A percentile compares a stretch with the other conserved stretches of the same genome.
phyloP scores from a whole-genome alignment of 345 rosid species.

The Arabis hirsuta region DNA sequence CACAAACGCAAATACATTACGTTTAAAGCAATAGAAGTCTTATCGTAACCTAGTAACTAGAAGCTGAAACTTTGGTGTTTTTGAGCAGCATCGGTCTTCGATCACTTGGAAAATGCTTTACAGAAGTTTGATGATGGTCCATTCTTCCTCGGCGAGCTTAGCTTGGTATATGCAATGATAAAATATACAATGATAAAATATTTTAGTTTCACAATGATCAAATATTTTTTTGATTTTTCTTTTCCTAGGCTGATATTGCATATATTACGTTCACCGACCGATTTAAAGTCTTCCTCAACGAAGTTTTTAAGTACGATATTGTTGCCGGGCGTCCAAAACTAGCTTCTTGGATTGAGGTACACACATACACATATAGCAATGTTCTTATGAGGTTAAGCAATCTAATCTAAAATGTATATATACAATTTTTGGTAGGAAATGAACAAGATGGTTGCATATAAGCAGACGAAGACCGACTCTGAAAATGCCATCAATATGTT shows the following conservation, averaged over 20 bases:
- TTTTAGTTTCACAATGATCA: background rate
- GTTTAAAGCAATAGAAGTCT: background rate
- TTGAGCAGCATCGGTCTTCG: constrained; percentile 62
- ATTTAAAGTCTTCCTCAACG: constrained; percentile 52
- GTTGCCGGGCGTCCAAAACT: constrained; percentile 75
- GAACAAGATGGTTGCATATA: constrained; percentile 69
- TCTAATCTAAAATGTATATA: background rate
- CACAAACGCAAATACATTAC: background rate
- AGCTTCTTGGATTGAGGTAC: constrained; percentile 83
- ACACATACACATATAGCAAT: background rate
- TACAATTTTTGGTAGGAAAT: constrained; percentile 49
- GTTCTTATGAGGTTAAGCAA: constrained; percentile 1
- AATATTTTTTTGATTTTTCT: background rate
- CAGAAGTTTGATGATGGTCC: constrained; percentile 77
- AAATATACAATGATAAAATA: background rate
- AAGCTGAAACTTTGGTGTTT: constrained; percentile 5
- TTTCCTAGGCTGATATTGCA: constrained; percentile 71
- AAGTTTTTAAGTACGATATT: constrained; percentile 64
- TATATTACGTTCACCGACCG: constrained; percentile 76
- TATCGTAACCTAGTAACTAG: background rate
- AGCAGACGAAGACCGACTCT: constrained; percentile 64
- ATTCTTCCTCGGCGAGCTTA: constrained; percentile 81
- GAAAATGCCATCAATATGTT: constrained; percentile 53
- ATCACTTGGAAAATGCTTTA: constrained; percentile 71
- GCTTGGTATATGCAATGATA: constrained; percentile 55